These are phyloP conservation scores for Neurospora tetraspora DNA, from an alignment of 495 filamentous ascomycete genomes.

Conservation along the genomic window DNA sequence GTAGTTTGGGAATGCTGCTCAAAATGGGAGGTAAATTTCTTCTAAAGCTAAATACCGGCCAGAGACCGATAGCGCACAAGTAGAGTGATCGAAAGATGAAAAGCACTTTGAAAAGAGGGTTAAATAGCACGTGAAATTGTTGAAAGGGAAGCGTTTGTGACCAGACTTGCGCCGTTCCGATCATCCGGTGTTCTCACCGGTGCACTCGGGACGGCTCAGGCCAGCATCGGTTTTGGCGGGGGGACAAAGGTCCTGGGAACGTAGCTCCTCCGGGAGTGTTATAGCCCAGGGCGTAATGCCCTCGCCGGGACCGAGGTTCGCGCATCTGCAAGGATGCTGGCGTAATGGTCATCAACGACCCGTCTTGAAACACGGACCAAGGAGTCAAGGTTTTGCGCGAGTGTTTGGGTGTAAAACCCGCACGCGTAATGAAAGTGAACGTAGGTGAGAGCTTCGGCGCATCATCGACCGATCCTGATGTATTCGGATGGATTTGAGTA, in stretches of 20 bases:
- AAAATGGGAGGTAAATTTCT: background rate
- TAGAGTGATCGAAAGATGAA: conserved; percentile 66
- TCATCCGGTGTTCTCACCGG: conserved; percentile 47
- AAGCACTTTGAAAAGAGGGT: conserved; percentile 66
- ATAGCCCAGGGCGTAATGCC: conserved; percentile 38
- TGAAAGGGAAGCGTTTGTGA: conserved; percentile 63
- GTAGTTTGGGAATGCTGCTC: background rate
- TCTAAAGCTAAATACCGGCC: conserved; percentile 58
- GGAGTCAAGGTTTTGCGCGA: conserved; percentile 62
- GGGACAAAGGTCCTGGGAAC: conserved; percentile 49
- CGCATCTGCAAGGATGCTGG: conserved; percentile 46
- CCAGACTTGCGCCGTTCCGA: conserved; percentile 46
- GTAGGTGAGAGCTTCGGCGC: conserved; percentile 40
- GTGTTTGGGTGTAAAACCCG: conserved; percentile 62
- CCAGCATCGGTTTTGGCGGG: conserved; percentile 52
- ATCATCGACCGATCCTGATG: conserved; percentile 67
- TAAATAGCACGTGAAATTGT: conserved; percentile 69
- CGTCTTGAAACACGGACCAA: conserved; percentile 68
- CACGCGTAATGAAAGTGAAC: conserved; percentile 62
- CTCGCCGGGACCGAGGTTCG: conserved; percentile 16
- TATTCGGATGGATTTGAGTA: conserved; percentile 71
- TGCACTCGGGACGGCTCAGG: conserved; percentile 45
- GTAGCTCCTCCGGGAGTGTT: conserved; percentile 52
- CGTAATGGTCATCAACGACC: conserved; percentile 52
- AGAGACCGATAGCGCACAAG: conserved; percentile 67